These are phyloP conservation scores for Misopates orontium DNA, from an alignment of 257 asterid genomes.

Conservation along the genomic window DNA sequence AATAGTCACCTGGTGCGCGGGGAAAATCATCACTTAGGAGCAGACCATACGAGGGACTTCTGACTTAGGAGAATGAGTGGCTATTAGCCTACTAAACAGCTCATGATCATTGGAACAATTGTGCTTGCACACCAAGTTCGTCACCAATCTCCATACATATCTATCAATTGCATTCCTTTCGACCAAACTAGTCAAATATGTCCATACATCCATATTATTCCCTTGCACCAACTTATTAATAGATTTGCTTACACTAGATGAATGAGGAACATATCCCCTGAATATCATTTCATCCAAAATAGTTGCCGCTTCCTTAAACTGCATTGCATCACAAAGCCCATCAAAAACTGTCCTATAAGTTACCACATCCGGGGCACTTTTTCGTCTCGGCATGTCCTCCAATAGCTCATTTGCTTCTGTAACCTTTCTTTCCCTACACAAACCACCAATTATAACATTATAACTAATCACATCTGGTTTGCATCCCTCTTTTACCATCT, in stretches of 20 bases:
- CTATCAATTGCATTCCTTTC: conserved; percentile 49
- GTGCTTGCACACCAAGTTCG: conserved; percentile 40
- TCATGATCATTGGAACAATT: conserved; percentile 31
- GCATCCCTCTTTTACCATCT: conserved; percentile 66
- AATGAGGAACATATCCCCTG: conserved; percentile 51
- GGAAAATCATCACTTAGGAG: conserved; percentile 10
- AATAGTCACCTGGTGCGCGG: conserved; percentile 1
- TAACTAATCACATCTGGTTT: conserved; percentile 68
- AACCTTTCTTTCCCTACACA: conserved; percentile 54
- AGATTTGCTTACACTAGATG: conserved; percentile 42
- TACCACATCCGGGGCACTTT: conserved; percentile 65
- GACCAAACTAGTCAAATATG: conserved; percentile 43
- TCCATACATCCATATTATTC: conserved; percentile 40
- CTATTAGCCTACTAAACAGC: conserved; percentile 38
- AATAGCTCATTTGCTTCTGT: conserved; percentile 62
- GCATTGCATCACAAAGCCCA: conserved; percentile 55
- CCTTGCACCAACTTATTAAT: conserved; percentile 37
- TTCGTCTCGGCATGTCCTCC: conserved; percentile 73
- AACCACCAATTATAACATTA: conserved; percentile 54
- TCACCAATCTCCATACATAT: conserved; percentile 51
- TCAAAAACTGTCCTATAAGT: conserved; percentile 60
- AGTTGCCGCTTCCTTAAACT: conserved; percentile 58
- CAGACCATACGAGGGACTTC: background rate
- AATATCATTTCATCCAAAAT: conserved; percentile 77
- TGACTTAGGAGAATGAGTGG: conserved; percentile 17